These are phyloP conservation scores for Jimgerdemannia flammicorona DNA, from an alignment of 192 early-diverging fungal genomes.

Conservation along the genomic window DNA sequence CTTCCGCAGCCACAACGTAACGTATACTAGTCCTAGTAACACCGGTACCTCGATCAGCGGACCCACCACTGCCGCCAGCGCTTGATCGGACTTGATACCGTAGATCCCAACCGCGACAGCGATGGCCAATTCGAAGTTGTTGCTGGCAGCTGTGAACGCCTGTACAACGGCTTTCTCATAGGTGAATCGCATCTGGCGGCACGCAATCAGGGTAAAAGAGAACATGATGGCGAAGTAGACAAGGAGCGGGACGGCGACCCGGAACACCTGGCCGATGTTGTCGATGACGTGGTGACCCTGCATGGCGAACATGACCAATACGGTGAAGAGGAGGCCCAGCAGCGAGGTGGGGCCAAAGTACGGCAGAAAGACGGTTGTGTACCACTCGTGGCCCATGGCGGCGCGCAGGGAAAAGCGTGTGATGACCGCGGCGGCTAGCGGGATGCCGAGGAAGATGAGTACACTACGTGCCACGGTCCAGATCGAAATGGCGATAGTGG, in stretches of 20 bases:
- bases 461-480: conserved; percentile 54
- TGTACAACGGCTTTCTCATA: conserved; percentile 51
- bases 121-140: conserved; percentile 78
- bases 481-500: conserved; percentile 36
- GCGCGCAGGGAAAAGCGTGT: conserved; percentile 42
- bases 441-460: conserved; percentile 65
- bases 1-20: not conserved
- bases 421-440: conserved; percentile 52
- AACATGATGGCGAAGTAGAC: conserved; percentile 61
- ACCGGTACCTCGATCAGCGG: conserved; percentile 74
- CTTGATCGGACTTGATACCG: conserved; percentile 61
- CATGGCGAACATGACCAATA: conserved; percentile 66
- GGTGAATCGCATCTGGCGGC: conserved; percentile 28
- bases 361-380: conserved; percentile 51
- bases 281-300: conserved; percentile 57
- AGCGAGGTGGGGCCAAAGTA: conserved; percentile 50
- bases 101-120: conserved; percentile 64
- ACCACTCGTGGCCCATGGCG: conserved; percentile 39
- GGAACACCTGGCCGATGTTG: conserved; percentile 56
- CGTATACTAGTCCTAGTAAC: conserved; percentile 49
- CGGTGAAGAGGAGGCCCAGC: conserved; percentile 61
- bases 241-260: conserved; percentile 58
- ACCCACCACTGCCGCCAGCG: conserved; percentile 60
- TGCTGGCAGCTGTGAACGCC: conserved; percentile 60
- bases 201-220: conserved; percentile 38